Evolutionary conservation across 352 stramenopile genomes (phyloP), one percentile per base, ranked within the genome.

Genomic region (Saprolegnia parasitica): DNA sequence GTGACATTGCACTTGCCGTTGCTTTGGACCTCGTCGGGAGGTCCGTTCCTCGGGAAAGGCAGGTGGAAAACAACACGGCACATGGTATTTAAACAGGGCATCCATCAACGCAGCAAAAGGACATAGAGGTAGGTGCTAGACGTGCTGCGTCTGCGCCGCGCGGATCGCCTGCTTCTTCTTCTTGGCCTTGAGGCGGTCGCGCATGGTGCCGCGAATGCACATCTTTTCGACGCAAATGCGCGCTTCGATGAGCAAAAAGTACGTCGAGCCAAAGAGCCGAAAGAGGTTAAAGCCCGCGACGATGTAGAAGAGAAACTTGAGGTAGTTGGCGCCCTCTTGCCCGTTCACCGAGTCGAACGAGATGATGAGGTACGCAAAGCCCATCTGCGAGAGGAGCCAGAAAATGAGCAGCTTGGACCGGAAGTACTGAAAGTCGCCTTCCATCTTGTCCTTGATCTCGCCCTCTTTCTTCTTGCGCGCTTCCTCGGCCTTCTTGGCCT

Each of bases 271-370:
- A 8, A 72, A 40, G 35, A 72, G 42, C 20, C 66, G 66, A 24
- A 72, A 49, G 21, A 72, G 32, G 45, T 72, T 72, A 42, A 72
- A 72, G 11, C 40, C 39, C 0, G 66, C 66, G 23, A 72, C 66
- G n/a, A 64, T 72, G 52, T 68, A 72, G 45, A 72, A 72, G 56
- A 72, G 42, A 35, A 72, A 68, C 52, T 66, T 67, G 56, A 72
- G 66, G 66, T 72, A 72, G 58, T 60, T 49, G 45, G 73, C 78
- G 32, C 63, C 63, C 18, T 70, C 20, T 21, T 61, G 63, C 32
- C 63, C 63, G 55, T 68, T 74, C 4, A 84, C 80, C 21, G 60
- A 71, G 47, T 93, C 87, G 62, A 84, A 85, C 10, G 89, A 81
- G 54, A 93, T 79, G 47, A 87, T 80, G 29, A 93, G 76, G 46